phyloP scores from a whole-genome alignment of 2,329 filamentous ascomycete genomes.

The Allantophomopsis cytisporea region DNA sequence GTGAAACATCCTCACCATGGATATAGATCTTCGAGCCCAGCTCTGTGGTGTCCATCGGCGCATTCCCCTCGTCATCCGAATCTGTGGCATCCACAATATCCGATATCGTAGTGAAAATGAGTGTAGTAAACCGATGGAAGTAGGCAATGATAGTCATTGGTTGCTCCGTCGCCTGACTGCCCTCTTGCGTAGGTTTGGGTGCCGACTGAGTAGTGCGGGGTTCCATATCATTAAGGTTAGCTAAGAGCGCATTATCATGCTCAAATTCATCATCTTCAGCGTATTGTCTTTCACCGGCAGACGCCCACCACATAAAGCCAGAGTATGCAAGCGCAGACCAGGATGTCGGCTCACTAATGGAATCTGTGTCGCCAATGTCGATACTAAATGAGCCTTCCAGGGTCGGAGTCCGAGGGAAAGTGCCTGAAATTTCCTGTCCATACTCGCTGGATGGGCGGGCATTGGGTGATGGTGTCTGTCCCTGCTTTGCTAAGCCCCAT shows the following conservation, averaged over 20 bases:
- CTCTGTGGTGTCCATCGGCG: conserved; percentile 14
- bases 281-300: conserved; percentile 58
- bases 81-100: conserved; percentile 39
- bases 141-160: conserved; percentile 66
- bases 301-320: conserved; percentile 85
- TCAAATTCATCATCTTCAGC: conserved; percentile 46
- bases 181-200: conserved; percentile 8
- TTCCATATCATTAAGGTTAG: conserved; percentile 28
- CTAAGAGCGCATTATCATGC: conserved; percentile 40
- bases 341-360: conserved; percentile 46
- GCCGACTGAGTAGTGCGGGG: conserved; percentile 9
- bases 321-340: conserved; percentile 69
- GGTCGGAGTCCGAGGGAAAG: background rate
- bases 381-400: conserved; percentile 12
- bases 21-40: conserved; percentile 30
- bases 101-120: conserved; percentile 46
- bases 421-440: background rate
- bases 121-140: conserved; percentile 63
- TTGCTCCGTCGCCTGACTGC: conserved; percentile 26
- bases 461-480: conserved; percentile 6
- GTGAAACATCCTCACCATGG: conserved; percentile 48
- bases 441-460: conserved; percentile 4
- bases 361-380: conserved; percentile 34
- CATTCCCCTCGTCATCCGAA: conserved; percentile 20
- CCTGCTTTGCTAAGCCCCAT: conserved; percentile 38